These are phyloP conservation scores for Aspergillus cejpii DNA, from an alignment of 2,329 filamentous ascomycete genomes.

Conservation along the genomic window DNA sequence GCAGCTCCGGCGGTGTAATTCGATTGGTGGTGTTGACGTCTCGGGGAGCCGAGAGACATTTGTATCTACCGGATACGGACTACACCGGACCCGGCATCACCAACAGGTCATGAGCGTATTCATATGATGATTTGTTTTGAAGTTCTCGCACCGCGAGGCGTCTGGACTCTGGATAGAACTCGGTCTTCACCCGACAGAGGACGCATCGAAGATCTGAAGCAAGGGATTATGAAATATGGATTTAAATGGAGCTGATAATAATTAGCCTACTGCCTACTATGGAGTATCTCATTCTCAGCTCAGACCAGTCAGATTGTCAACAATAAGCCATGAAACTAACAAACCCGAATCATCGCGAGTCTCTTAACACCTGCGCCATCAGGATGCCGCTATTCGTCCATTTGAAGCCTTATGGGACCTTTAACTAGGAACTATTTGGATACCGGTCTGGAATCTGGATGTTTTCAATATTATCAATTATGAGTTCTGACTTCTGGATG, in stretches of 20 bases:
- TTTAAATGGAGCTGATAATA: neutral
- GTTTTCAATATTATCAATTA: neutral
- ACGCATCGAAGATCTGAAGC: neutral
- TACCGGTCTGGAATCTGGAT: neutral
- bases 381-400: constrained; percentile 23
- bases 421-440: neutral
- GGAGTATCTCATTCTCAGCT: too few relatives aligned
- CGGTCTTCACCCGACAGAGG: too few relatives aligned
- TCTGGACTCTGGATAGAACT: too few relatives aligned
- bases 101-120: constrained; percentile 21
- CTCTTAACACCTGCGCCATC: constrained; percentile 17
- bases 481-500: neutral
- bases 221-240: neutral
- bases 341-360: constrained; percentile 3
- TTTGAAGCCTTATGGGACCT: too few relatives aligned
- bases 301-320: too few relatives aligned
- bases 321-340: too few relatives aligned
- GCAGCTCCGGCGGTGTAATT: constrained; percentile 96
- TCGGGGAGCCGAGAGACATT: constrained; percentile 80
- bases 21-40: constrained; percentile 93
- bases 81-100: constrained; percentile 66
- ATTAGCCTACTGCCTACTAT: constrained; percentile 3
- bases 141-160: neutral
- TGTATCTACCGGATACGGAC: constrained; percentile 89
- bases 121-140: constrained; percentile 19